phyloP scores from a whole-genome alignment of 345 rosid genomes.

The Draba incana region DNA sequence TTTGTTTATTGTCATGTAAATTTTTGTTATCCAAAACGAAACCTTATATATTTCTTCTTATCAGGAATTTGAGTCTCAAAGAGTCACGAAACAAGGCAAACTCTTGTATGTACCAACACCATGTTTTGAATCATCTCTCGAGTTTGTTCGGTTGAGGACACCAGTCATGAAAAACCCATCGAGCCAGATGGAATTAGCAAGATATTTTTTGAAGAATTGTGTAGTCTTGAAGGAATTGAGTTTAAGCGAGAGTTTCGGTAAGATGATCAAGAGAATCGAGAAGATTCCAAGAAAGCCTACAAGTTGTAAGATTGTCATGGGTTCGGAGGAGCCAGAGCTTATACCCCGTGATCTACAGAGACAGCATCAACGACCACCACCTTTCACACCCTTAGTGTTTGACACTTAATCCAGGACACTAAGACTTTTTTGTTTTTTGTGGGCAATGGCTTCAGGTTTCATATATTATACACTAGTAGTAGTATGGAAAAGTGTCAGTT shows the following conservation, averaged over 20 bases:
- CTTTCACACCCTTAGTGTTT: no score
- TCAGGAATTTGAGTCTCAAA: not conserved
- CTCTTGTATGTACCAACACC: no score
- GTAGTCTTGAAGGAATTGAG: not conserved
- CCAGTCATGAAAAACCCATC: not conserved
- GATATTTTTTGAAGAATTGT: not conserved
- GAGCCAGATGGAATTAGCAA: constrained; percentile 5
- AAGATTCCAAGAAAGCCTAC: not conserved
- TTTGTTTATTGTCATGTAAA: not conserved
- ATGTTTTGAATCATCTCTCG: not conserved
- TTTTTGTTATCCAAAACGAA: not conserved
- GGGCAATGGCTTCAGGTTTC: no score
- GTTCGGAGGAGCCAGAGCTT: not conserved
- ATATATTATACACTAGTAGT: no score
- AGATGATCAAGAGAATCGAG: not conserved
- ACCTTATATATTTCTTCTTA: not conserved
- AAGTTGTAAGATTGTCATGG: not conserved
- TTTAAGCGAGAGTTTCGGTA: not conserved
- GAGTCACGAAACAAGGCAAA: no score
- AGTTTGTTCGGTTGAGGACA: not conserved
- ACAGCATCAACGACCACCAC: not conserved
- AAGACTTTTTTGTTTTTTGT: no score
- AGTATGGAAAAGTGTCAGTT: no score
- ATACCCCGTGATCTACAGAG: not conserved
- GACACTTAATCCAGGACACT: no score